phyloP scores from a whole-genome alignment of 192 early-diverging fungal species.

The Backusella australiensis region DNA sequence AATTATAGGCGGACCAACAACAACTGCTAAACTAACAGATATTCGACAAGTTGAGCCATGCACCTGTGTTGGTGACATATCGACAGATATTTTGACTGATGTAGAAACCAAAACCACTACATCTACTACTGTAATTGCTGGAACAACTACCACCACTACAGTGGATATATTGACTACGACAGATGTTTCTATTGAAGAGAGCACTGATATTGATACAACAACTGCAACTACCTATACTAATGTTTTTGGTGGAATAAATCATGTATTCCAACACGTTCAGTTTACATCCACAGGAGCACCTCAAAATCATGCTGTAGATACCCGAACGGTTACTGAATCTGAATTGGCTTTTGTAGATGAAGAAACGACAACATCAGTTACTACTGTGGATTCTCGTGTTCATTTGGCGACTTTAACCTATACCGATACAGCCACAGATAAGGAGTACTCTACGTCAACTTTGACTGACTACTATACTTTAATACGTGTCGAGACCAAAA shows the following conservation, averaged over 20 bases:
- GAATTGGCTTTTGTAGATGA: not conserved
- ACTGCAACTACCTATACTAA: not conserved
- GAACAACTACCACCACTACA: not conserved
- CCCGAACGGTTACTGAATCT: not conserved
- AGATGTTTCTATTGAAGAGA: not conserved
- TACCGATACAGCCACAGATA: not conserved
- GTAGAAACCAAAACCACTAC: not conserved
- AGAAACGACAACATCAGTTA: not conserved
- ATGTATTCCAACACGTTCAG: not conserved
- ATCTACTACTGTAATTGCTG: not conserved
- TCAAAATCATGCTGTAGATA: not conserved
- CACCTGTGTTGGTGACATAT: not conserved
- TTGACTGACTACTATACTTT: not conserved
- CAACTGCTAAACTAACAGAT: not conserved
- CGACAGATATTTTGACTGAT: not conserved
- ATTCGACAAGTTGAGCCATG: not conserved
- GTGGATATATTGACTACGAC: not conserved
- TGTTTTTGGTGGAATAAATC: not conserved
- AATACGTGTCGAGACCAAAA: not conserved
- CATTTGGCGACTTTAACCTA: not conserved
- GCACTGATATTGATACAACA: not conserved
- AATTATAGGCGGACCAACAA: not conserved
- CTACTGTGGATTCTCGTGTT: not conserved
- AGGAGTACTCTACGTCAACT: not conserved
- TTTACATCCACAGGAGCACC: not conserved